Conservation (phyloP, 179 eudicot species). For the Gypsophila paniculata region DNA sequence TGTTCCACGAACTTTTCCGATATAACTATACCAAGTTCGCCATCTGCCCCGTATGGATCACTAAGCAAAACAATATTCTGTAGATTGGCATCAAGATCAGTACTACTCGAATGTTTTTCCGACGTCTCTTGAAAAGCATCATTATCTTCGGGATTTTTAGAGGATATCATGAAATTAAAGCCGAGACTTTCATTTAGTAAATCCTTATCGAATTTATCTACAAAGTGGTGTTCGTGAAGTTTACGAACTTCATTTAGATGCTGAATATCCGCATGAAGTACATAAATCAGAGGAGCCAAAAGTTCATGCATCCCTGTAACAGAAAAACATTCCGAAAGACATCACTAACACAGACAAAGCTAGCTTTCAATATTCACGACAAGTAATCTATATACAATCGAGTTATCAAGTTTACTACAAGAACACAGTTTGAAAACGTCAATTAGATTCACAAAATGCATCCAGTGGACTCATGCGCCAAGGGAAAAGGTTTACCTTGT, state of each 20-base stretch:
- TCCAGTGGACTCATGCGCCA: background rate
- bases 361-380: background rate
- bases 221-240: slow-evolving; percentile 70
- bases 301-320: slow-evolving; percentile 96
- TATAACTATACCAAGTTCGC: slow-evolving; percentile 83
- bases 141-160: slow-evolving; percentile 41
- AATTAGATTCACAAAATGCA: background rate
- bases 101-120: slow-evolving; percentile 38
- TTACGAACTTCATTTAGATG: slow-evolving; percentile 62
- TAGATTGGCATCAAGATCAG: slow-evolving; percentile 62
- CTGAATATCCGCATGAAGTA: slow-evolving; percentile 76
- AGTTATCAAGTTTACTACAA: background rate
- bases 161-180: slow-evolving; percentile 57
- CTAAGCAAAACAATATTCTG: slow-evolving; percentile 63
- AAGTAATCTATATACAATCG: background rate
- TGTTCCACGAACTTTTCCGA: slow-evolving; percentile 93
- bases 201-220: slow-evolving; percentile 82
- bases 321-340: slow-evolving; percentile 4
- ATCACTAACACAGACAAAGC: background rate
- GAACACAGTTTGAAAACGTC: background rate
- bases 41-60: slow-evolving; percentile 96
- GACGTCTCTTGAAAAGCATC: slow-evolving; percentile 31
- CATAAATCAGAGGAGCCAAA: slow-evolving; percentile 83
- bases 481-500: slow-evolving; percentile 53
- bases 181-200: slow-evolving; percentile 59